Evolutionary conservation across 345 rosid species (phyloP), one percentile per base, ranked within the genome.

Genomic region (Limnanthes douglasii): DNA sequence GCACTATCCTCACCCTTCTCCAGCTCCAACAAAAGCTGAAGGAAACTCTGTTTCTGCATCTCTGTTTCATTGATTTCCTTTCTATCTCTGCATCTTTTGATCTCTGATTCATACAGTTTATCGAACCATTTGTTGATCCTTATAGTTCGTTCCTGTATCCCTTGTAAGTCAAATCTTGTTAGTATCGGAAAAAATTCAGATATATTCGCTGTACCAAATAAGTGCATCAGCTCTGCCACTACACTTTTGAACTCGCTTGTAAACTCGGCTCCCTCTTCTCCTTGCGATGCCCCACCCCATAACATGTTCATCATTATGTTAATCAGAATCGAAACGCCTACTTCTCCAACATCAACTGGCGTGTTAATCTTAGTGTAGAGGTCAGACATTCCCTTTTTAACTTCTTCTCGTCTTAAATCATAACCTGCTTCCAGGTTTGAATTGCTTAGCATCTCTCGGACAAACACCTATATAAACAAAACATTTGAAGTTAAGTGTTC

Each of bases 121-220:
- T 67, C 68, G 1, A 56, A 11, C 17, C 14, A 8, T 3, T 1
- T 2, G 0, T 4, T 2, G 4, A 56, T 10, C 31, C 43, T 38
- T 44, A 8, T 43, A 11, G 43, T 17, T 5, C 43, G 19, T 44
- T 31, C 56, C 36, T 41, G 38, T 3, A 62, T 13, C 23, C 75
- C 72, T 51, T 66, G 75, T 18, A 67, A 3, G 34, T 70, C 84
- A 24, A 66, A 54, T 45, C 53, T 8, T 0, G 64, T 54, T 9
- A 70, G 47, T n/a, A 43, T 26, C 0, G 75, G 68, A 27, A 66
- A 61, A 16, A 70, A 10, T 22, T 70, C 75, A 0, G 75, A 74
- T 37, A 70, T 18, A 15, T 70, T 70, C 1, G 70, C 67, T 10
- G 37, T 56, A 8, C 52, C 78, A 1, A 44, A 7, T 0, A 59